Conservation (phyloP, 768 basidiomycete species). For the Russula compacta region DNA sequence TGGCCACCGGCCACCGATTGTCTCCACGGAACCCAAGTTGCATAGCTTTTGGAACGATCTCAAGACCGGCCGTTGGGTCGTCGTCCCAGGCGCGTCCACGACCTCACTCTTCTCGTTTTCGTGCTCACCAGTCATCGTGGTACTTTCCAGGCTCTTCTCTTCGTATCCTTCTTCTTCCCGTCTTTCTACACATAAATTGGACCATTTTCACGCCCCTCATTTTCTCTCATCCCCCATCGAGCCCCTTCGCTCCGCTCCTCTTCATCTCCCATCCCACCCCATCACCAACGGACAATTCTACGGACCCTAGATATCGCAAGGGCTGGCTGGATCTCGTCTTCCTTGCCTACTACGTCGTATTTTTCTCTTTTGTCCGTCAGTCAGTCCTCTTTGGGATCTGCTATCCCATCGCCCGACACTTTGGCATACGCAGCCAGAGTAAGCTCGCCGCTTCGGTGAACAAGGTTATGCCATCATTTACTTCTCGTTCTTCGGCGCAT, state of each 20-base stretch:
- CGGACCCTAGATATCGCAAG: slow-evolving; percentile 59
- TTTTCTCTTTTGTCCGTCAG: slow-evolving; percentile 87
- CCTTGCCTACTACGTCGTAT: slow-evolving; percentile 71
- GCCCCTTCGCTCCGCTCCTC: slow-evolving; percentile 68
- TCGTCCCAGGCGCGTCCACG: slow-evolving; percentile 51
- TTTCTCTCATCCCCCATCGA: slow-evolving; percentile 37
- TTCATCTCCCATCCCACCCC: slow-evolving; percentile 60
- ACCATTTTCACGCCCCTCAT: slow-evolving; percentile 42
- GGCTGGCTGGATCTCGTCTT: slow-evolving; percentile 70
- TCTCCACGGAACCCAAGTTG: slow-evolving; percentile 19
- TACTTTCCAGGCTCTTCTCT: slow-evolving; percentile 45
- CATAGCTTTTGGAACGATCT: slow-evolving; percentile 44
- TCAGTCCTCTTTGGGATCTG: slow-evolving; percentile 54
- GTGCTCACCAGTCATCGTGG: background rate
- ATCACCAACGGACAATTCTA: slow-evolving; percentile 34
- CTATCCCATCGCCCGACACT: slow-evolving; percentile 55
- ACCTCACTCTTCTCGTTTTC: background rate
- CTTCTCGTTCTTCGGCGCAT: slow-evolving; percentile 56
- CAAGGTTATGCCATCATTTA: slow-evolving; percentile 85
- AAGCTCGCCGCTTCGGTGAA: slow-evolving; percentile 87
- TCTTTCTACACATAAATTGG: slow-evolving; percentile 61
- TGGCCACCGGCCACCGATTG: background rate
- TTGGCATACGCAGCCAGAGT: slow-evolving; percentile 53
- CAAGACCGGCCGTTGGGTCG: slow-evolving; percentile 54
- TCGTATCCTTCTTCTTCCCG: slow-evolving; percentile 52